Percentiles rank a stretch among this genome's conserved stretches.
Conservation (phyloP, 768 basidiomycete species). For the Kwoniella bestiolae region DNA sequence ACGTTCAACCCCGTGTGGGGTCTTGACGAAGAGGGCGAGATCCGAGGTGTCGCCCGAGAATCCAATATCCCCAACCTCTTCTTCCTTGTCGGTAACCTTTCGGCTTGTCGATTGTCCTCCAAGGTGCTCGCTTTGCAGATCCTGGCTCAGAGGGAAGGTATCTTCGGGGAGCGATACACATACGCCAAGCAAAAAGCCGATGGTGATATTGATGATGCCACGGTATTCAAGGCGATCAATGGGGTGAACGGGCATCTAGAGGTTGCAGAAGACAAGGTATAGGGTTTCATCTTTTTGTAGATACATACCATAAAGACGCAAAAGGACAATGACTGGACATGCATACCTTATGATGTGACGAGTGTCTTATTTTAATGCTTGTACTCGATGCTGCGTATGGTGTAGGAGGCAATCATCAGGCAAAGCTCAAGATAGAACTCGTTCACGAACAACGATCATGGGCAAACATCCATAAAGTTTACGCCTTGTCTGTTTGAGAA, state of each 20-base stretch:
- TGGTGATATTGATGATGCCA: conserved; percentile 31
- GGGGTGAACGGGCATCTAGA: conserved; percentile 16
- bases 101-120: conserved; percentile 40
- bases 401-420: no score
- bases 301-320: no score
- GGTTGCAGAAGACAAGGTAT: conserved; percentile 17
- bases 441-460: no score
- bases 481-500: no score
- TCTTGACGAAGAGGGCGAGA: conserved; percentile 56
- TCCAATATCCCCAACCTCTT: conserved; percentile 42
- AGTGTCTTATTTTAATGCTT: no score
- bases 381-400: no score
- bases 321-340: no score
- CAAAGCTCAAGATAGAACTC: no score
- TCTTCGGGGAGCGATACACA: conserved; percentile 45
- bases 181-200: conserved; percentile 38
- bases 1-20: conserved; percentile 53
- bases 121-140: conserved; percentile 45
- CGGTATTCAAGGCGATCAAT: conserved; percentile 19
- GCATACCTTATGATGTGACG: no score
- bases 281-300: no score
- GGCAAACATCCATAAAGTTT: no score
- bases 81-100: conserved; percentile 47
- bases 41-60: conserved; percentile 42
- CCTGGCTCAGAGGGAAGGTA: conserved; percentile 40